Conservation (phyloP, 139 green algal genomes). For the Parachlorella kessleri region DNA sequence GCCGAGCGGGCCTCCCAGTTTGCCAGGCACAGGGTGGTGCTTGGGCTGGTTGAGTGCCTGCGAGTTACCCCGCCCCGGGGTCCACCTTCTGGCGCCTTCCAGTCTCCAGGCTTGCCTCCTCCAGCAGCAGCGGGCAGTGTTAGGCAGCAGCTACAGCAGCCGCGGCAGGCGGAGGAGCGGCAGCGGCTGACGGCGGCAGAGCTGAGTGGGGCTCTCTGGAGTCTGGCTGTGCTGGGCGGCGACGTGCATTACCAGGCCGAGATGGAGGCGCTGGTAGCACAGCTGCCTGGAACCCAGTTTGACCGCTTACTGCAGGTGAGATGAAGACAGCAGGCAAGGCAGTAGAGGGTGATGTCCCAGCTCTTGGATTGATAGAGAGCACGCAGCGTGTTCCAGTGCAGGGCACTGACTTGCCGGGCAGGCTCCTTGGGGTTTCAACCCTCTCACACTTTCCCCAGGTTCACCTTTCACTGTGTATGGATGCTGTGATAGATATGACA, state of each 20-base stretch:
- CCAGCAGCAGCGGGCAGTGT: no score
- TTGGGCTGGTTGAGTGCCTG: conserved; percentile 5
- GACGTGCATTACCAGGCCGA: conserved; percentile 12
- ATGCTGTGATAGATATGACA: no score
- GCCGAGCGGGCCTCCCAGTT: not conserved
- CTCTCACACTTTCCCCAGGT: no score
- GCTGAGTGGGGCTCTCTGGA: not conserved
- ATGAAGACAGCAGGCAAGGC: not conserved
- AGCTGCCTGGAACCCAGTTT: conserved; percentile 8
- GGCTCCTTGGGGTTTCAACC: no score
- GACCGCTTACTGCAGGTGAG: not conserved
- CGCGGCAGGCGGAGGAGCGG: not conserved
- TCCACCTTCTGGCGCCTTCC: not conserved
- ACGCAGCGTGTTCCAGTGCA: no score
- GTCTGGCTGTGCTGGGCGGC: conserved; percentile 8
- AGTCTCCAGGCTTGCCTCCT: no score
- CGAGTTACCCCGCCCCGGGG: not conserved
- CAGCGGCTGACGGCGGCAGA: not conserved
- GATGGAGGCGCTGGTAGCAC: conserved; percentile 9
- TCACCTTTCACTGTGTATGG: no score
- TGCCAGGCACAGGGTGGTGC: conserved; percentile 1
- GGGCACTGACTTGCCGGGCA: no score
- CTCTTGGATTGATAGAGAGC: no score
- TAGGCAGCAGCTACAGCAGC: not conserved
- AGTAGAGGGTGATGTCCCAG: no score